Evolutionary conservation across 2,329 filamentous ascomycete species (phyloP), one percentile per base, ranked within the genome.

Genomic region (Sphaerulina musiva): DNA sequence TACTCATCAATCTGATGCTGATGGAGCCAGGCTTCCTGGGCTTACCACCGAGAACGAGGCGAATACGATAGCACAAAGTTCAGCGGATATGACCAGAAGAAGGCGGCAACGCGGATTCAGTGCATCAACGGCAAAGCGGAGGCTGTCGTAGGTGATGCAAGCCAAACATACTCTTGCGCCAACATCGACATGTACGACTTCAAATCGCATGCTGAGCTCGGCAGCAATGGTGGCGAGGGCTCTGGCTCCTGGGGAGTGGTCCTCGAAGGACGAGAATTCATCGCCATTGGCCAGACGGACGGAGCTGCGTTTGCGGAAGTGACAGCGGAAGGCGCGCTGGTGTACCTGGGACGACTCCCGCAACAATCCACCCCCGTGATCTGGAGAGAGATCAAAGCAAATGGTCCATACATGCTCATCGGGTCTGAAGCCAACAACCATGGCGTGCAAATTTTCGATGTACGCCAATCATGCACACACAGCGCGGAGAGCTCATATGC

Each of bases 371-470:
- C 73, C 39, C 73, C 73, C 43, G 73, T 74, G 29, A 69, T 72
- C 38, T 81, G 78, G 78, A 72, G 78, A 46, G 78, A 81, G 66
- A 80, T 81, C 56, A 69, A 73, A 14, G 69, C 65, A 3, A 72
- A 72, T 58, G 73, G 69, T 58, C 54, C 75, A 58, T 70, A 72
- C 55, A 69, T 74, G 65, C 68, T 75, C 55, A 74, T 76, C 48
- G 74, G 73, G 48, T 52, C 62, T n/a, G 75, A 77, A 58, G 75
- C 77, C 34, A 61, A 64, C 42, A 66, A 72, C 60, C 80, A 84
- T 66, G 78, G 78, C 36, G 75, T 84, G 50, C 81, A 84, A 68
- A 76, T 84, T 67, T 84, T 84, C 62, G 81, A 84, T 68, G 48
- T 58, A 36, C 29, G 54, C 10, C 26, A 43, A 38, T 48, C 81